Evolutionary conservation across 768 basidiomycete genomes (phyloP), one percentile per base, ranked within the genome.

Genomic region (Leccinum pellstonianum): DNA sequence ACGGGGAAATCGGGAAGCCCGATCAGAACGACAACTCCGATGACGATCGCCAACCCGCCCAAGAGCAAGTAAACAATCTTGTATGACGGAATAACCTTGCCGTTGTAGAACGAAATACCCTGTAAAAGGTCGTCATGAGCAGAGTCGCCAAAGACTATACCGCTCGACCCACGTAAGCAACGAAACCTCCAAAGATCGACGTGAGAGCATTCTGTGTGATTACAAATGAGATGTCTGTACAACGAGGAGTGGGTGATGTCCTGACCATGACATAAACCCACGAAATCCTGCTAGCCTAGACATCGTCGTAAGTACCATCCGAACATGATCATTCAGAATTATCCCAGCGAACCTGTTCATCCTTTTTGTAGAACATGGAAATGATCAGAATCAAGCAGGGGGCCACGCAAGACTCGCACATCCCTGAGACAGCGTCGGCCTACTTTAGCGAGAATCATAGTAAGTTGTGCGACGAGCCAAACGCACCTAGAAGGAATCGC

Each of bases 1-100:
- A 86, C 83, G 4, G 86, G 86, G 0, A 85, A 87, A 66, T 88
- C 86, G 1, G 86, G 86, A 15, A 88, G 75, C 81, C 80, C 85
- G 12, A 87, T 72, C 8, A 87, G 67, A 3, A 87, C 83, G 49
- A 75, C 72, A 25, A 83, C 62, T 7, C 85, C 86, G 38, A 88
- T 80, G 3, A 86, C 17, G 38, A 86, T 83, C 0, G 86, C 85
- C 8, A 88, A 72, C 1, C 75, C 85, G 10, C 86, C 86, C 27
- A 86, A 78, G 2, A 86, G 74, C 41, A 86, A 61, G 64, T 85
- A 87, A 5, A 88, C 76, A 58, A 86, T 85, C 68, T 84, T 83
- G 75, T 82, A 88, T 1, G 86, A 77, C 0, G 83, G 79, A 54
- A 87, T 64, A 3, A 51, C 61, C 10, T 75, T 73, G 3, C 83